Base-by-base conservation (phyloP, 108 stramenopile species). In the Seminavis robusta region DNA sequence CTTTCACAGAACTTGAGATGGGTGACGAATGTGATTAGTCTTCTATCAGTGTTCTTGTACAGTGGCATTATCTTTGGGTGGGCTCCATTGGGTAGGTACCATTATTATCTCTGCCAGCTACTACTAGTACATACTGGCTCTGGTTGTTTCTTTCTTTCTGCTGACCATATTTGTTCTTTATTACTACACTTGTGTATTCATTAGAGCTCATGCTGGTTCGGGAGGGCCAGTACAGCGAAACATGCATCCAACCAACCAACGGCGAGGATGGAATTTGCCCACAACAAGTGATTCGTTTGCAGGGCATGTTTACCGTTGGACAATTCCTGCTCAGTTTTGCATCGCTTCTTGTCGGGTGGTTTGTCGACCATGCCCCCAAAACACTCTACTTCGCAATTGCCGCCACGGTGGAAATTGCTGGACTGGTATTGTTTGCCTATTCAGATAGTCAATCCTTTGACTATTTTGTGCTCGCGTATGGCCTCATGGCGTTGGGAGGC, bases 21-120 rank as follows among this genome's bases (percentile, higher is more conserved):
- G 56, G 43, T 29, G n/a, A 57, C 56, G 24, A 57, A 57, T 44
- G 30, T 42, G 23, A 39, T 57, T 0, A 41, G 41, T n/a, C 36
- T 44, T 24, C 19, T 34, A 17, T 28, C 40, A 0, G 36, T 36
- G 20, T 57, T 57, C 27, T 57, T 43, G 41, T 57, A 43, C 43
- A 43, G 41, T 1, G 56, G 56, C 7, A 42, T 57, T 27, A 57
- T 57, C 40, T 57, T 57, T 44, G 56, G 56, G 13, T 57, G 56
- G 56, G 56, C 56, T 9, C 56, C 56, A 31, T 41, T 57, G 2
- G n/a, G n/a, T n/a, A n/a, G n/a, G n/a, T n/a, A n/a, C n/a, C n/a
- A n/a, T n/a, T n/a, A n/a, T n/a, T n/a, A n/a, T n/a, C n/a, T n/a
- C n/a, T n/a, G n/a, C n/a, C n/a, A n/a, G n/a, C n/a, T n/a, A n/a